These are phyloP conservation scores for Asparagopsis taxiformis DNA, from an alignment of 31 red algal species.

Conservation along the genomic window DNA sequence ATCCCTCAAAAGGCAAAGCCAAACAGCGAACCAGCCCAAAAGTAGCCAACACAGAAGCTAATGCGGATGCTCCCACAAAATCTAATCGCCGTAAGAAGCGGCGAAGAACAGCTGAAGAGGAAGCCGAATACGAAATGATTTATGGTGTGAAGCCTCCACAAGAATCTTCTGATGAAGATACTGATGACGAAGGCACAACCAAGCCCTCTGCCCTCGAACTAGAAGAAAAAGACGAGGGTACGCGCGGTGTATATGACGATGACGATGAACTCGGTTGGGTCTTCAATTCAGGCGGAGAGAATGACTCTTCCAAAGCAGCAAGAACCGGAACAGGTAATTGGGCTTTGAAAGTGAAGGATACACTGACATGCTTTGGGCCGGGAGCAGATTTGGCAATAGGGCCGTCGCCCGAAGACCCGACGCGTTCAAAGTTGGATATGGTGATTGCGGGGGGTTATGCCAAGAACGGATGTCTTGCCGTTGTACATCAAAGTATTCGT, in stretches of 20 bases:
- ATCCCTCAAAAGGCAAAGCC: constrained; percentile 6
- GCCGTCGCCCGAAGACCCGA: constrained; percentile 43
- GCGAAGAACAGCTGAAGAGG: constrained; percentile 59
- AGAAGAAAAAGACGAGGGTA: constrained; percentile 70
- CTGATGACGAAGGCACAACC: constrained; percentile 33
- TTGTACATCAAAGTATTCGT: constrained; percentile 67
- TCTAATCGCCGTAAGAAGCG: constrained; percentile 32
- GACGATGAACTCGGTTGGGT: constrained; percentile 80
- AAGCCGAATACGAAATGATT: constrained; percentile 78
- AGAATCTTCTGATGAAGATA: constrained; percentile 63
- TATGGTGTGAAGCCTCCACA: constrained; percentile 75
- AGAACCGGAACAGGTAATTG: constrained; percentile 43
- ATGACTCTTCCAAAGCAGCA: background rate
- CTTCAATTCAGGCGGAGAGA: constrained; percentile 50
- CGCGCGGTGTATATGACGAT: constrained; percentile 78
- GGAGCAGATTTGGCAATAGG: constrained; percentile 80
- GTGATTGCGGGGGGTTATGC: constrained; percentile 68
- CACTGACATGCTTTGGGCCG: constrained; percentile 74
- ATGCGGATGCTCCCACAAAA: background rate
- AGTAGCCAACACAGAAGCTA: background rate
- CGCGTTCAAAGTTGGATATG: constrained; percentile 44
- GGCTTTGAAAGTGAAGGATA: constrained; percentile 83
- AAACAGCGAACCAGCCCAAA: background rate
- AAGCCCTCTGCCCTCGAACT: constrained; percentile 38
- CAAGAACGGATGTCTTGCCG: constrained; percentile 73